A percentile compares a stretch with the other conserved stretches of the same genome.
Conservation (phyloP, 495 filamentous ascomycete genomes). For the Podospora didyma region DNA sequence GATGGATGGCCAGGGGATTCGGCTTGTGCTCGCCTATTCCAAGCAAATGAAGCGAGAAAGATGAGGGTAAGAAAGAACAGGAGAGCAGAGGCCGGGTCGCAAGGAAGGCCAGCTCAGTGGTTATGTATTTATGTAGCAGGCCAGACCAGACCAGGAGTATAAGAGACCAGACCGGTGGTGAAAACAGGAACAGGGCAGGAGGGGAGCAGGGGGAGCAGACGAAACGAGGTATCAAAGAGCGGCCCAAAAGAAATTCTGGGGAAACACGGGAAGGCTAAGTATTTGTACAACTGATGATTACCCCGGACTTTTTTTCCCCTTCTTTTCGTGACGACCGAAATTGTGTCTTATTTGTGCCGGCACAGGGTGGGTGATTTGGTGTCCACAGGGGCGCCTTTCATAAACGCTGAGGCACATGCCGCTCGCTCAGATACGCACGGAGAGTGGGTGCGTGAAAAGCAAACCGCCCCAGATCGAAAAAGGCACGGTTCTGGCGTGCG, state of each 20-base stretch:
- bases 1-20: not conserved
- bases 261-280: constrained; percentile 7
- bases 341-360: constrained; percentile 5
- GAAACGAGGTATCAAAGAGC: constrained; percentile 6
- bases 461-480: not conserved
- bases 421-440: not conserved
- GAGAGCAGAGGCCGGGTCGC: not conserved
- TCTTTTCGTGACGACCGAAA: constrained; percentile 1
- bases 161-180: constrained; percentile 1
- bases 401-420: not conserved
- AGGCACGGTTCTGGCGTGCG: no score
- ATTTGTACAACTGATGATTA: constrained; percentile 7
- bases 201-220: not conserved
- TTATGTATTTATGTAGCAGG: constrained; percentile 1
- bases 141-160: not conserved
- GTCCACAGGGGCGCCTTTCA: not conserved
- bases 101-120: constrained; percentile 2
- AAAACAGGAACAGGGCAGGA: not conserved
- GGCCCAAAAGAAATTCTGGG: constrained; percentile 10
- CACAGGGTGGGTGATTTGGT: no score
- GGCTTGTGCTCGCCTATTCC: constrained; percentile 4
- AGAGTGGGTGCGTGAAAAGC: constrained; percentile 1
- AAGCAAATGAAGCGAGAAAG: constrained; percentile 2
- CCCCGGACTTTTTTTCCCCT: constrained; percentile 14
- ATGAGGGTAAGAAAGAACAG: not conserved